Evolutionary conservation across 2,329 filamentous ascomycete species (phyloP).

Genomic region (Verticillium albo-atrum): DNA sequence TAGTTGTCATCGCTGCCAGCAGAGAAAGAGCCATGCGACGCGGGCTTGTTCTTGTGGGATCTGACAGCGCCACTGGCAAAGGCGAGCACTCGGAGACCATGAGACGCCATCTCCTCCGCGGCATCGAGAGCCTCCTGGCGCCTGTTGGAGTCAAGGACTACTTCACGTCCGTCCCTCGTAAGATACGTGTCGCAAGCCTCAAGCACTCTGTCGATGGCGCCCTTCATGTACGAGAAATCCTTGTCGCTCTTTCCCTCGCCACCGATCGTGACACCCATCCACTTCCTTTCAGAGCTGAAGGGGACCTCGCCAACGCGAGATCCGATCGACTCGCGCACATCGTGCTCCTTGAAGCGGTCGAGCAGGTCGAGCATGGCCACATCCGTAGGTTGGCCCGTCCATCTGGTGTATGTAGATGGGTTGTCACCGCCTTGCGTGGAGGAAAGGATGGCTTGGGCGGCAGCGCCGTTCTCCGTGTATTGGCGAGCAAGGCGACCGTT

Average conservation of each 20-base stretch:
- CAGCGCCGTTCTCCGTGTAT: slow-evolving; percentile 65
- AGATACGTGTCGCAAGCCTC: slow-evolving; percentile 88
- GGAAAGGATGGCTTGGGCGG: slow-evolving; percentile 76
- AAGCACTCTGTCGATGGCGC: slow-evolving; percentile 82
- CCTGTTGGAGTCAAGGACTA: slow-evolving; percentile 73
- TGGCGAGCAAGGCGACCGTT: slow-evolving; percentile 77
- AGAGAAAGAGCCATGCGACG: not conserved
- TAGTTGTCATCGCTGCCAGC: slow-evolving; percentile 58
- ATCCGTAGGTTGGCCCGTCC: slow-evolving; percentile 96
- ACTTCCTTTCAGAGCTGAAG: slow-evolving; percentile 96
- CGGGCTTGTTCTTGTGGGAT: slow-evolving; percentile 16
- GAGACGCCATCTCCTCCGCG: slow-evolving; percentile 80
- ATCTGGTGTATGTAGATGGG: slow-evolving; percentile 68
- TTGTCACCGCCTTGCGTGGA: slow-evolving; percentile 70
- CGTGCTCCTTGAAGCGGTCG: slow-evolving; percentile 86
- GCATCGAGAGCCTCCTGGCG: slow-evolving; percentile 72
- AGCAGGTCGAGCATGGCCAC: slow-evolving; percentile 94
- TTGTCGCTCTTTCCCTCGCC: slow-evolving; percentile 52
- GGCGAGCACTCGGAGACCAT: slow-evolving; percentile 84
- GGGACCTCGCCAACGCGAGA: slow-evolving; percentile 79
- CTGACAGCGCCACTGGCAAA: slow-evolving; percentile 81
- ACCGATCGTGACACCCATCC: slow-evolving; percentile 94
- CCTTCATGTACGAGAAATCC: slow-evolving; percentile 92
- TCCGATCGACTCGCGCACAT: slow-evolving; percentile 83
- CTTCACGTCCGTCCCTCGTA: slow-evolving; percentile 78